Percentiles rank a stretch among this genome's conserved stretches.
phyloP scores from a whole-genome alignment of 2,329 filamentous ascomycete species.

The Davidsoniella australis region DNA sequence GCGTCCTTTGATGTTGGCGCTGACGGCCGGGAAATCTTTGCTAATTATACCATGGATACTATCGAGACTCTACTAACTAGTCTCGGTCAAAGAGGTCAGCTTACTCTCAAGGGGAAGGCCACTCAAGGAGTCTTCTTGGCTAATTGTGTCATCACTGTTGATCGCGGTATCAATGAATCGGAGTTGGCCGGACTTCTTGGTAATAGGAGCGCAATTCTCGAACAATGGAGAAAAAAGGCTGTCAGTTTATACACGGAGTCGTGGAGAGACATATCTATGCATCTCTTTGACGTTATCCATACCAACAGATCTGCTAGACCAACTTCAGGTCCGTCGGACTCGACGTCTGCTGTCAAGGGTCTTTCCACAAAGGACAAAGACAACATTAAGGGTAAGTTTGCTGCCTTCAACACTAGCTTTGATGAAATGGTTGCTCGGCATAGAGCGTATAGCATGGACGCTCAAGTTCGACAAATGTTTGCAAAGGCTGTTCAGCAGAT shows the following conservation, averaged over 20 bases:
- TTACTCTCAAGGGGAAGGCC: slow-evolving; percentile 59
- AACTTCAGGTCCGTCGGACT: slow-evolving; percentile 60
- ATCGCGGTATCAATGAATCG: slow-evolving; percentile 67
- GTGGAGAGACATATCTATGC: slow-evolving; percentile 73
- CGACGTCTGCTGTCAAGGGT: slow-evolving; percentile 65
- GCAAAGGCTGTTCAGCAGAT: slow-evolving; percentile 75
- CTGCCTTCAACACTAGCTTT: slow-evolving; percentile 75
- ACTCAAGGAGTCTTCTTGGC: slow-evolving; percentile 77
- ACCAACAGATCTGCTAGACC: slow-evolving; percentile 62
- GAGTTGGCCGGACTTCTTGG: slow-evolving; percentile 60
- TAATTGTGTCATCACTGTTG: slow-evolving; percentile 71
- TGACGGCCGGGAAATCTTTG: slow-evolving; percentile 74
- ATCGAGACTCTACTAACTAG: slow-evolving; percentile 64
- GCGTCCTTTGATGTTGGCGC: slow-evolving; percentile 75
- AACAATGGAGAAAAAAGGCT: slow-evolving; percentile 76
- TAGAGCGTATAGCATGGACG: slow-evolving; percentile 75
- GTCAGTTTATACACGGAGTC: slow-evolving; percentile 66
- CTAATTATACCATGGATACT: slow-evolving; percentile 77
- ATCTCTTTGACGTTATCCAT: slow-evolving; percentile 81
- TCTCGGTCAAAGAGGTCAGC: slow-evolving; percentile 56
- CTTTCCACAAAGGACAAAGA: slow-evolving; percentile 86
- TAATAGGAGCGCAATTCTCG: slow-evolving; percentile 47
- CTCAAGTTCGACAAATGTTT: slow-evolving; percentile 67
- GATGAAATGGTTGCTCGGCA: slow-evolving; percentile 76
- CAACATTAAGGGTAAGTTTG: slow-evolving; percentile 89